Evolutionary conservation across 2,329 filamentous ascomycete genomes (phyloP).

Genomic region (Verticillium isaacii): DNA sequence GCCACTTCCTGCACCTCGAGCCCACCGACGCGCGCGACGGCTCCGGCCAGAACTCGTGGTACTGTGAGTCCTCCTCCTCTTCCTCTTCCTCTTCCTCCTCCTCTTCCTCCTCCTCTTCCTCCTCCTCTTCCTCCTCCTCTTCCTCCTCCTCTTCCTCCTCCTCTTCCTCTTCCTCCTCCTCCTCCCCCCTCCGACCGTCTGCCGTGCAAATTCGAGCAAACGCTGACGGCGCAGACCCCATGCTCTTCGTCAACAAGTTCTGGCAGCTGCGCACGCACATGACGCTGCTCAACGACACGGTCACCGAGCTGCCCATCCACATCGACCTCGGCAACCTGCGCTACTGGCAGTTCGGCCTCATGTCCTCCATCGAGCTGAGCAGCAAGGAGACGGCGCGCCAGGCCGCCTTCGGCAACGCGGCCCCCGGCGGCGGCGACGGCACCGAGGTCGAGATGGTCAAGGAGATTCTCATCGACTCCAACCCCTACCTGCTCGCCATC

Average conservation of each 20-base stretch:
- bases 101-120: too few relatives aligned
- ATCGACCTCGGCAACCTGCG: slow-evolving; percentile 78
- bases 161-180: too few relatives aligned
- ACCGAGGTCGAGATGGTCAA: slow-evolving; percentile 97
- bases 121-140: too few relatives aligned
- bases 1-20: slow-evolving; percentile 77
- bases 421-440: slow-evolving; percentile 79
- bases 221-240: slow-evolving; percentile 43
- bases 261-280: slow-evolving; percentile 94
- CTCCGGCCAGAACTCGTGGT: slow-evolving; percentile 87
- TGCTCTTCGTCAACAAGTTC: slow-evolving; percentile 91
- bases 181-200: too few relatives aligned
- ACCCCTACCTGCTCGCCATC: slow-evolving; percentile 81
- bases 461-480: slow-evolving; percentile 89
- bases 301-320: slow-evolving; percentile 74
- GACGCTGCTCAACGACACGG: slow-evolving; percentile 85
- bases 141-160: too few relatives aligned
- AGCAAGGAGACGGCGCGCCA: slow-evolving; percentile 78
- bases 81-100: too few relatives aligned
- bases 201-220: too few relatives aligned
- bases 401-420: slow-evolving; percentile 66
- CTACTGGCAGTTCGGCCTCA: slow-evolving; percentile 85
- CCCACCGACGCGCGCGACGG: slow-evolving; percentile 75
- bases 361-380: slow-evolving; percentile 81
- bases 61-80: slow-evolving; percentile 35